Conservation (phyloP, 2,329 filamentous ascomycete species). For the Colletotrichum acutatum region DNA sequence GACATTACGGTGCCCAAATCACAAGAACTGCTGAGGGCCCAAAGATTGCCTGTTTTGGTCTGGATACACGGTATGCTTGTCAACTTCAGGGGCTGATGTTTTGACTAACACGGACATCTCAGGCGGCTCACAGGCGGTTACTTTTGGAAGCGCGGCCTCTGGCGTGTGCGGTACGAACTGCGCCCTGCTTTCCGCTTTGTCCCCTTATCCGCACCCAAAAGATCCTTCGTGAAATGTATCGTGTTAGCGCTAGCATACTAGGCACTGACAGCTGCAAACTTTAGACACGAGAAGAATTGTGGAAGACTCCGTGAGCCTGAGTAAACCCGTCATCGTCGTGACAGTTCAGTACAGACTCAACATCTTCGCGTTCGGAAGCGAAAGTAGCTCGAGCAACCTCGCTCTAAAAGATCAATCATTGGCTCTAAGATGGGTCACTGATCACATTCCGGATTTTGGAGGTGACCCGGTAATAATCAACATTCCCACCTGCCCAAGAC, state of each 20-base stretch:
- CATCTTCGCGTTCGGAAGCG: constrained; percentile 54
- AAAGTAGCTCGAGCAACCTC: constrained; percentile 47
- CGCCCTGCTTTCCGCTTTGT: background rate
- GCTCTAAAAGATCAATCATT: constrained; percentile 48
- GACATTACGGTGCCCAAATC: constrained; percentile 47
- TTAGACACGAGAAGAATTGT: constrained; percentile 49
- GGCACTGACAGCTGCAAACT: background rate
- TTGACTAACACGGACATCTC: background rate
- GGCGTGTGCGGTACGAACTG: constrained; percentile 50
- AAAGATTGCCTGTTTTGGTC: constrained; percentile 50
- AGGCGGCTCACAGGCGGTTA: constrained; percentile 56
- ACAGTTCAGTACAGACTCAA: constrained; percentile 41
- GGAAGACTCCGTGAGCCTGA: constrained; percentile 45
- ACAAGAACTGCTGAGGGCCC: background rate
- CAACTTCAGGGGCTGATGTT: background rate
- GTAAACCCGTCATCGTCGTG: constrained; percentile 37
- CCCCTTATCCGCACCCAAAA: background rate
- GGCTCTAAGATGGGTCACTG: constrained; percentile 44
- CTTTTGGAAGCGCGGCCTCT: constrained; percentile 54
- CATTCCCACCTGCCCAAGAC: too few species aligned
- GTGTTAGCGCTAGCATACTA: background rate
- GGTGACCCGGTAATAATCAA: constrained; percentile 40
- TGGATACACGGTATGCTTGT: constrained; percentile 55
- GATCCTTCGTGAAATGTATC: background rate
- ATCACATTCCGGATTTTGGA: constrained; percentile 41